phyloP scores from a whole-genome alignment of 257 asterid genomes.

The Solanum tarapatanum region DNA sequence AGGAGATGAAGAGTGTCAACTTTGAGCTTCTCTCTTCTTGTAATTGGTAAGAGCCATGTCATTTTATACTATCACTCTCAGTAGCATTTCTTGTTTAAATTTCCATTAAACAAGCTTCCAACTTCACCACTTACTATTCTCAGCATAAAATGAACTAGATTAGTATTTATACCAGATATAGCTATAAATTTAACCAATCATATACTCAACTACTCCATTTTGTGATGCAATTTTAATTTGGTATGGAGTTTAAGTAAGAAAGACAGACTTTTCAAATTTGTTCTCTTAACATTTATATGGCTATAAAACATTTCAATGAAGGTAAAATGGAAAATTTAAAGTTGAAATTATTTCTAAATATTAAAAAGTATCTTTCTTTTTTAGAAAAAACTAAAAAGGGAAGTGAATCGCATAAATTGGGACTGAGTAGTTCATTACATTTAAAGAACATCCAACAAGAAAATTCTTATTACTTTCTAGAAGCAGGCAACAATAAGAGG shows the following conservation, averaged over 20 bases:
- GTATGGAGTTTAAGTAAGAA: background rate
- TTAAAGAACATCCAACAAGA: background rate
- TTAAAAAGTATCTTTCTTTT: background rate
- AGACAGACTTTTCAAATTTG: background rate
- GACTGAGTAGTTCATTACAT: background rate
- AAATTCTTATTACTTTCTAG: background rate
- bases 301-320: background rate
- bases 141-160: background rate
- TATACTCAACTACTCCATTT: background rate
- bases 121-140: background rate
- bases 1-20: background rate
- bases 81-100: background rate
- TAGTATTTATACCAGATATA: background rate
- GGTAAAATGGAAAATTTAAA: background rate
- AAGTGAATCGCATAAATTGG: background rate
- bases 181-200: background rate
- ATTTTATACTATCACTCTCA: background rate
- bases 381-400: background rate
- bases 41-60: background rate
- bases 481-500: background rate
- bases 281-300: background rate
- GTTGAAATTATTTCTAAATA: background rate
- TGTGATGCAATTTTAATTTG: background rate
- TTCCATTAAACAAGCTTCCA: background rate
- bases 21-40: background rate